These are phyloP conservation scores for Gelatoporia subvermispora DNA, from an alignment of 768 basidiomycete species.

Conservation along the genomic window DNA sequence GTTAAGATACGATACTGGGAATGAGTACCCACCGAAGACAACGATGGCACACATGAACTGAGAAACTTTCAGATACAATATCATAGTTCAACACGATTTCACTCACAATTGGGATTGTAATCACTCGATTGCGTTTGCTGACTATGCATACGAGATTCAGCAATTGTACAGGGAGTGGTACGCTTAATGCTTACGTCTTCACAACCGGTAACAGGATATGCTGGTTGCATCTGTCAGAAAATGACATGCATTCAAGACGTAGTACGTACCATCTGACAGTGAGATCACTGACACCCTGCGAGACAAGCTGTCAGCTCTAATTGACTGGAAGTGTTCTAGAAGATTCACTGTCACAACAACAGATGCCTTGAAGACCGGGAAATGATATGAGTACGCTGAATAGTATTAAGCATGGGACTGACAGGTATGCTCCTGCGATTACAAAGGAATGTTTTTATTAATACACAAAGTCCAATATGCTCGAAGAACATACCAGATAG, in stretches of 20 bases:
- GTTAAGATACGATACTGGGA: too few relatives aligned
- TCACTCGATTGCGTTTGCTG: conserved; percentile 15
- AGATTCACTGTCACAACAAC: conserved; percentile 9
- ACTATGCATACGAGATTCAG: conserved; percentile 2
- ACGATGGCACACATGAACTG: neutral
- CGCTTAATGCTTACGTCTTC: conserved; percentile 9
- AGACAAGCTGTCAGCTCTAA: neutral
- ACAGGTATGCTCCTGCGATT: too few relatives aligned
- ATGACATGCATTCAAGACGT: too few relatives aligned
- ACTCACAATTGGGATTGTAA: conserved; percentile 18
- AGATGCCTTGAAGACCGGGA: conserved; percentile 7
- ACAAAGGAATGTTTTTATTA: too few relatives aligned
- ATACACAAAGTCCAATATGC: too few relatives aligned
- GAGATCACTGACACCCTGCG: conserved; percentile 22
- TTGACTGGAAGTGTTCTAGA: neutral
- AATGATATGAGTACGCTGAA: too few relatives aligned
- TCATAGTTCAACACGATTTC: neutral
- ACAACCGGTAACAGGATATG: conserved; percentile 20
- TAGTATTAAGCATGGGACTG: too few relatives aligned
- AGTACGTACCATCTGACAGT: conserved; percentile 18
- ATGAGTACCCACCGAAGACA: conserved; percentile 1
- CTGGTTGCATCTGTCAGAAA: conserved; percentile 3
- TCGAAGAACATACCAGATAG: conserved; percentile 12
- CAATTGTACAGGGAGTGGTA: too few relatives aligned
- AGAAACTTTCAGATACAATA: neutral